These are phyloP conservation scores for Bruguiera gymnorhiza DNA, from an alignment of 345 rosid genomes.

Conservation along the genomic window DNA sequence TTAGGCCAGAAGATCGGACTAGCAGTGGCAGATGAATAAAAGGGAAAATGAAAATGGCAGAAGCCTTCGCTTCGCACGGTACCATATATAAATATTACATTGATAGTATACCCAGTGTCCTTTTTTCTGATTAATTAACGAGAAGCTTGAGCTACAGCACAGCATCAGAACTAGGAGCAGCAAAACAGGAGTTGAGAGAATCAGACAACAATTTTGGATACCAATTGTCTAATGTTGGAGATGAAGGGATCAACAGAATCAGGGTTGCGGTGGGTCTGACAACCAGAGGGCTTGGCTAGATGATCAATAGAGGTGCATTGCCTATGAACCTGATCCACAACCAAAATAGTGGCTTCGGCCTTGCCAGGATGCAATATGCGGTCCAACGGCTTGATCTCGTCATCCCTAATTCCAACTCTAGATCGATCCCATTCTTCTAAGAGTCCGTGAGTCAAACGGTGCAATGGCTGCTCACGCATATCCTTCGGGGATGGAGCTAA, in stretches of 20 bases:
- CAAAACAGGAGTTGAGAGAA: too few species aligned
- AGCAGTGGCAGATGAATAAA: too few species aligned
- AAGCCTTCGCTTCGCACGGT: too few species aligned
- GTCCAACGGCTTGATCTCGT: slow-evolving; percentile 12
- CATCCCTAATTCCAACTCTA: slow-evolving; percentile 9
- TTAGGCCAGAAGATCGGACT: too few species aligned
- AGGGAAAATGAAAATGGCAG: too few species aligned
- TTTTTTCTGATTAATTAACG: too few species aligned
- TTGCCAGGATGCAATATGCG: slow-evolving; percentile 10
- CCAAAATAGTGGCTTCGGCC: slow-evolving; percentile 22
- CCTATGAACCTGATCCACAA: slow-evolving; percentile 23
- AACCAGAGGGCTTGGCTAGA: slow-evolving; percentile 22
- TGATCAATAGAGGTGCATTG: slow-evolving; percentile 9
- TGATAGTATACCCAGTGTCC: too few species aligned
- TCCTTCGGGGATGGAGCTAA: slow-evolving; percentile 21
- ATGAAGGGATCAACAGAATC: slow-evolving; percentile 11
- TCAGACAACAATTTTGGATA: too few species aligned
- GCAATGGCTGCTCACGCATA: slow-evolving; percentile 24
- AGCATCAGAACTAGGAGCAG: too few species aligned
- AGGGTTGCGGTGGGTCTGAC: slow-evolving; percentile 14
- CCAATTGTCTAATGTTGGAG: background rate
- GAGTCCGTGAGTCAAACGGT: slow-evolving; percentile 16
- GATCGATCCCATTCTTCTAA: slow-evolving; percentile 29
- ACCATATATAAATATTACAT: too few species aligned
- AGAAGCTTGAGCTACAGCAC: too few species aligned